Evolutionary conservation across 2,329 filamentous ascomycete genomes (phyloP).

Genomic region (Metarhizium humberi): DNA sequence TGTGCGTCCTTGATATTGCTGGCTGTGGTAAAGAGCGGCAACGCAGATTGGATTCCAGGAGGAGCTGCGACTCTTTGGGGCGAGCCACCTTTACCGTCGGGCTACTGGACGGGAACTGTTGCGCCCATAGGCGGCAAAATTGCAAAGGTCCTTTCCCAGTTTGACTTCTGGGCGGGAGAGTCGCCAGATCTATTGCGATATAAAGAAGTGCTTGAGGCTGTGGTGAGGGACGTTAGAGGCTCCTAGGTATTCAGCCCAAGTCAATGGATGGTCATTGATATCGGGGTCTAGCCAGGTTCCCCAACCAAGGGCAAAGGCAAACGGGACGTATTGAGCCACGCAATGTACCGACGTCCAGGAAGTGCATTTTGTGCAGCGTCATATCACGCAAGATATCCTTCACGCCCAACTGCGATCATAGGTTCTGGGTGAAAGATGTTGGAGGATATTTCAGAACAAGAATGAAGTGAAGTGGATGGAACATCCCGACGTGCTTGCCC

Average conservation of each 20-base stretch:
- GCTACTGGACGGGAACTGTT: slow-evolving; percentile 5
- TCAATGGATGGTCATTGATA: too few relatives aligned
- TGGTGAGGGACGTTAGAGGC: slow-evolving; percentile 9
- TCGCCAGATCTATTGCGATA: slow-evolving; percentile 10
- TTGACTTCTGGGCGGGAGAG: slow-evolving; percentile 12
- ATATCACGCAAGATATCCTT: too few relatives aligned
- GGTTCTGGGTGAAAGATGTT: too few relatives aligned
- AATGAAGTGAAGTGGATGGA: too few relatives aligned
- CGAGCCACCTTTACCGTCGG: not conserved
- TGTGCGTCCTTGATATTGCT: slow-evolving; percentile 9
- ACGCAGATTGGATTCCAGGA: slow-evolving; percentile 6
- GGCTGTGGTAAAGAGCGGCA: slow-evolving; percentile 11
- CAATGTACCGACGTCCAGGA: too few relatives aligned
- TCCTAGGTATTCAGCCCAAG: not conserved
- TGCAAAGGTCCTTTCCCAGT: slow-evolving; percentile 11
- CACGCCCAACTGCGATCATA: too few relatives aligned
- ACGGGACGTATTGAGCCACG: too few relatives aligned
- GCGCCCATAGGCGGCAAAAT: slow-evolving; percentile 10
- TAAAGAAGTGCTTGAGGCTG: slow-evolving; percentile 7
- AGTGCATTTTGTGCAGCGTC: too few relatives aligned
- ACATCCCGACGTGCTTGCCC: not conserved
- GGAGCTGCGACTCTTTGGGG: slow-evolving; percentile 9
- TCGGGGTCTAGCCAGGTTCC: too few relatives aligned
- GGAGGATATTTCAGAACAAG: too few relatives aligned
- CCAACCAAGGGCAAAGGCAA: too few relatives aligned